Evolutionary conservation across 2,329 filamentous ascomycete species (phyloP).

Genomic region (Xylariales sp.): DNA sequence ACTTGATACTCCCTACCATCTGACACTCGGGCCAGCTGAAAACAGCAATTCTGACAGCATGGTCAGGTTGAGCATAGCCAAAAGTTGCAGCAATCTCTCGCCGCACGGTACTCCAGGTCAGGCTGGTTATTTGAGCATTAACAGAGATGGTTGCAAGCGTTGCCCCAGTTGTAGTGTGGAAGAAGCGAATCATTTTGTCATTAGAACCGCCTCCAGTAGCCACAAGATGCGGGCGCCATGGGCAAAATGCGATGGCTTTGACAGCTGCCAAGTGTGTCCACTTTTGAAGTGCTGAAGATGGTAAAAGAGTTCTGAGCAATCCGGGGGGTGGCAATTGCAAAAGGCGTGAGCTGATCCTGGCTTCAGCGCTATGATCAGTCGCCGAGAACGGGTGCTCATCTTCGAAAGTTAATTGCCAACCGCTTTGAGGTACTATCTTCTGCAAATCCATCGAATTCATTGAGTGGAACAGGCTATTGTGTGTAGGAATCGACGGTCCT

Average conservation of each 20-base stretch:
- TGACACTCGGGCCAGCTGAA: slow-evolving; percentile 93
- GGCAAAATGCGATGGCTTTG: slow-evolving; percentile 95
- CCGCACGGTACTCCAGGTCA: slow-evolving; percentile 83
- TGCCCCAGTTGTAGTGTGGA: slow-evolving; percentile 78
- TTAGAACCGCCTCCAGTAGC: slow-evolving; percentile 92
- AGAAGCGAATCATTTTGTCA: slow-evolving; percentile 95
- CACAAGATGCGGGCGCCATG: slow-evolving; percentile 82
- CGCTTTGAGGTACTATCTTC: too few relatives aligned
- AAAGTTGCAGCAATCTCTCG: slow-evolving; percentile 92
- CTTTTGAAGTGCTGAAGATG: slow-evolving; percentile 61
- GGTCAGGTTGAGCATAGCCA: slow-evolving; percentile 87
- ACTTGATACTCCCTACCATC: slow-evolving; percentile 81
- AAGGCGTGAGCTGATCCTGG: neutral
- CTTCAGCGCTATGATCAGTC: neutral
- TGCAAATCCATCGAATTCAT: too few relatives aligned
- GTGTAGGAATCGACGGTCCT: too few relatives aligned
- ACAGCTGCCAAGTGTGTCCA: slow-evolving; percentile 84
- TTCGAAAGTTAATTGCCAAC: too few relatives aligned
- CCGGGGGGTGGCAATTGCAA: neutral
- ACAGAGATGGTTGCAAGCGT: slow-evolving; percentile 88
- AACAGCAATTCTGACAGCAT: slow-evolving; percentile 82
- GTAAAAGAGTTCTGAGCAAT: slow-evolving; percentile 41
- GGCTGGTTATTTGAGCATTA: slow-evolving; percentile 84
- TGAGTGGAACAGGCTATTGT: too few relatives aligned
- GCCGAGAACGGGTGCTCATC: too few relatives aligned